These are phyloP conservation scores for Thinopyrum elongatum DNA, from an alignment of 176 grass and related monocot genomes.

Conservation along the genomic window DNA sequence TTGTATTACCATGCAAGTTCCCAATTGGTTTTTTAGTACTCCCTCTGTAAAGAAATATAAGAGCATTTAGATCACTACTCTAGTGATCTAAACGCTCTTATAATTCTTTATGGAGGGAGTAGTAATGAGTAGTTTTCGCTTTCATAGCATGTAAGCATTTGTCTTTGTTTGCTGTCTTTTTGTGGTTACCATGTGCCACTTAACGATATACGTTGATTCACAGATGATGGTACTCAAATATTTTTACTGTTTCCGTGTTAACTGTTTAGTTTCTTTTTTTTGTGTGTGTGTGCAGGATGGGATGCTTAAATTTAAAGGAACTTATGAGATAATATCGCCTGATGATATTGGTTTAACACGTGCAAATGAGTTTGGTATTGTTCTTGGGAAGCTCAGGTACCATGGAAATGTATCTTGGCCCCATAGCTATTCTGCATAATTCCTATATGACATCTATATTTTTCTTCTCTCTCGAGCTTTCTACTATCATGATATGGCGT, in stretches of 20 bases:
- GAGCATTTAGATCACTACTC: too few relatives aligned
- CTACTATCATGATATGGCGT: background rate
- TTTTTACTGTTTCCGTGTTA: background rate
- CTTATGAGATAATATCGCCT: constrained; percentile 98
- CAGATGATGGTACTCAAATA: background rate
- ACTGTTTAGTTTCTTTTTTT: background rate
- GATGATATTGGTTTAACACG: constrained; percentile 94
- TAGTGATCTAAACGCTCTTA: too few relatives aligned
- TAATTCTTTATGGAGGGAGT: background rate
- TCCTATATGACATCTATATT: background rate
- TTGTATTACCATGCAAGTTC: background rate
- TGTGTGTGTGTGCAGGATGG: constrained; percentile 67
- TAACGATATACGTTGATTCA: background rate
- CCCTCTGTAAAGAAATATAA: too few relatives aligned
- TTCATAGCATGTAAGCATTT: background rate
- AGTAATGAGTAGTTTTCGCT: background rate
- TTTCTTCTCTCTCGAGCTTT: constrained; percentile 6
- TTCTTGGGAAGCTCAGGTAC: constrained; percentile 98
- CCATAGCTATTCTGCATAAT: background rate
- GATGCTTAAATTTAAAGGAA: constrained; percentile 97
- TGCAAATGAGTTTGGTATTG: constrained; percentile 93
- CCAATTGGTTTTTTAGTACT: background rate
- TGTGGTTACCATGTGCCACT: background rate
- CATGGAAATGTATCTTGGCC: background rate
- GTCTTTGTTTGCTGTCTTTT: background rate